Evolutionary conservation across 148 eudicot species (phyloP).

Genomic region (Mesembryanthemum crystallinum): DNA sequence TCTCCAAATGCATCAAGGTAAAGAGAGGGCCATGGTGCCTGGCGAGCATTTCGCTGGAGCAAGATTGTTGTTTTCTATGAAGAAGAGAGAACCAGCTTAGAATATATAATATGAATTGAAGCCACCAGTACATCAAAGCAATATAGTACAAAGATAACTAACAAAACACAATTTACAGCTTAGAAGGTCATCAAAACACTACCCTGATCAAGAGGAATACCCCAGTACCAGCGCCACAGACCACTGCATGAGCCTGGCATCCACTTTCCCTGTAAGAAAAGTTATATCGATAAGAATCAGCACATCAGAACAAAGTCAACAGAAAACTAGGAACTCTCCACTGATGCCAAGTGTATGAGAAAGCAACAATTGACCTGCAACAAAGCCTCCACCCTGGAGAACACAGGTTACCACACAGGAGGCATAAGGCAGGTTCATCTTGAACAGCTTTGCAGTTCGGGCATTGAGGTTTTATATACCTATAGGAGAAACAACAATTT

Average conservation of each 20-base stretch:
- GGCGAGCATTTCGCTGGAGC: constrained; percentile 91
- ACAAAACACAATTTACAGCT: not conserved
- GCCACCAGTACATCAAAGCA: not conserved
- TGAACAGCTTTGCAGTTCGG: constrained; percentile 51
- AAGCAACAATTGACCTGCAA: constrained; percentile 65
- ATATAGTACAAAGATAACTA: not conserved
- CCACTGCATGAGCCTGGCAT: constrained; percentile 70
- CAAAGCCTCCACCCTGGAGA: constrained; percentile 82
- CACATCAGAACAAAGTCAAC: not conserved
- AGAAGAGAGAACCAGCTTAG: not conserved
- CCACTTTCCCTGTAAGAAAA: constrained; percentile 53
- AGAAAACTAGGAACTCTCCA: not conserved
- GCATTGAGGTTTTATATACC: constrained; percentile 83
- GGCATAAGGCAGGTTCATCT: constrained; percentile 81
- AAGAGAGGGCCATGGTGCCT: constrained; percentile 90
- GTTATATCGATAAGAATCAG: constrained; percentile 10
- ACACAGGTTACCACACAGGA: constrained; percentile 86
- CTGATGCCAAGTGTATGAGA: constrained; percentile 3
- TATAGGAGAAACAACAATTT: constrained; percentile 23
- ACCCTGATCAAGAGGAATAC: constrained; percentile 83
- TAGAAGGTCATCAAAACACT: constrained; percentile 20
- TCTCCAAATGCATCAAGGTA: constrained; percentile 97
- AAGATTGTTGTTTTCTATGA: constrained; percentile 74
- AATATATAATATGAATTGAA: not conserved
- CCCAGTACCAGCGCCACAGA: constrained; percentile 93